Evolutionary conservation across 108 stramenopile genomes (phyloP), one percentile per base, ranked within the genome.

Genomic region (Discostella stelligeroides): DNA sequence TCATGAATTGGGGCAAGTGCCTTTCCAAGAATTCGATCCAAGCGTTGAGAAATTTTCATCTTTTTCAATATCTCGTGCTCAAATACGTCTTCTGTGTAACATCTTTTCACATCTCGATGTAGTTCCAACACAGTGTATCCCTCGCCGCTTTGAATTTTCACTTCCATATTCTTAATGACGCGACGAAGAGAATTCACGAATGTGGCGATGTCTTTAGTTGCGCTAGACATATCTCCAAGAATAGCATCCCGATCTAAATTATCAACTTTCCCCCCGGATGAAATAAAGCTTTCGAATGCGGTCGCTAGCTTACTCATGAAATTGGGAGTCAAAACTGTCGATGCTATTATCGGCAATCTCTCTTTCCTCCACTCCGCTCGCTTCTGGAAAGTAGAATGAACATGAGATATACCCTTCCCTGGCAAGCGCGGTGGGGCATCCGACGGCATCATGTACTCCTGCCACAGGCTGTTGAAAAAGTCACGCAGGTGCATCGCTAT

Each of bases 401-500:
- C 20, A 37, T 66, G 70, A 62, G 70, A 72, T 47, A 68, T 78
- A 13, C 69, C 76, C 46, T 70, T 79, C n/a, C 77, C 82, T 14
- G 75, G 67, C 29, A 49, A 12, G 60, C 76, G 53, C 1, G 59
- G 62, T 17, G 90, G 90, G 27, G 82, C 76, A 66, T 91, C 90
- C 6, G 88, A 89, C 10, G 89, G 82, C 51, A 95, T 64, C 86
- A 95, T 86, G 54, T 83, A 87, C 68, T 95, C 94, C 67, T 86
- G 82, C 91, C 91, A 95, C 47, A 95, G 59, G 58, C 60, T 84
- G 70, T 95, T 95, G 63, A 92, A 95, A 63, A 88, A 90, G n/a
- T 90, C 88, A 11, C 89, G 78, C 24, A 95, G 66, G 68, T 95
- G 94, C 49, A 88, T 73, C 17, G 91, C 84, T 65, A 95, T 95